Conservation (phyloP, 176 grass and related monocot genomes). For the Oryza longistaminata region DNA sequence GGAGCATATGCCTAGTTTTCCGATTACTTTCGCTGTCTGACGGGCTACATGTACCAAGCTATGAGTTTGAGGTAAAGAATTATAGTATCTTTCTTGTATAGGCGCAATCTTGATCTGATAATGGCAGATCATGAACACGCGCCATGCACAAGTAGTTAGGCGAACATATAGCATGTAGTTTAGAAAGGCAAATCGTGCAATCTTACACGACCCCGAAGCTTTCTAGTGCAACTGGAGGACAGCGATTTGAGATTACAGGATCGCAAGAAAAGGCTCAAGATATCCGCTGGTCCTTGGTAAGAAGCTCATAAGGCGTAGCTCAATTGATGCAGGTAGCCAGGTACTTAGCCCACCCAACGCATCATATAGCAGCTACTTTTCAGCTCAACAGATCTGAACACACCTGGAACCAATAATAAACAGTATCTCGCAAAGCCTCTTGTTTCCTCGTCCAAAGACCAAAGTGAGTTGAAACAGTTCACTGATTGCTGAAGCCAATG, state of each 20-base stretch:
- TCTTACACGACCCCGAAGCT: neutral
- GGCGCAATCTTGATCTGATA: neutral
- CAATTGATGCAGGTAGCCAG: neutral
- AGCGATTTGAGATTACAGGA: conserved; percentile 16
- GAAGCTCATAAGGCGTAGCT: neutral
- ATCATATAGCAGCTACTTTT: neutral
- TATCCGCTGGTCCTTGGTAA: conserved; percentile 11
- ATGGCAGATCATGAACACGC: neutral
- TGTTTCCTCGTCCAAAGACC: neutral
- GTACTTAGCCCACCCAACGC: neutral
- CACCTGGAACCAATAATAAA: neutral
- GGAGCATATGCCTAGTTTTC: neutral
- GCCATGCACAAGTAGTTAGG: neutral
- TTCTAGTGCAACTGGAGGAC: neutral
- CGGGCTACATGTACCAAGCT: neutral
- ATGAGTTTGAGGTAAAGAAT: neutral
- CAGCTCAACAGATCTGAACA: neutral
- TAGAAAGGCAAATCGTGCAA: neutral
- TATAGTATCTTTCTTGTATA: conserved; percentile 4
- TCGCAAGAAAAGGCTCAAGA: neutral
- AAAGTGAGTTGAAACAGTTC: neutral
- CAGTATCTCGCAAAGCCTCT: neutral
- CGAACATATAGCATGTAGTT: neutral
- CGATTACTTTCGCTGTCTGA: neutral
- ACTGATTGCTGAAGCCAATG: conserved; percentile 7